Conservation (phyloP, 2,329 filamentous ascomycete genomes). For the Ascochyta rabiei region DNA sequence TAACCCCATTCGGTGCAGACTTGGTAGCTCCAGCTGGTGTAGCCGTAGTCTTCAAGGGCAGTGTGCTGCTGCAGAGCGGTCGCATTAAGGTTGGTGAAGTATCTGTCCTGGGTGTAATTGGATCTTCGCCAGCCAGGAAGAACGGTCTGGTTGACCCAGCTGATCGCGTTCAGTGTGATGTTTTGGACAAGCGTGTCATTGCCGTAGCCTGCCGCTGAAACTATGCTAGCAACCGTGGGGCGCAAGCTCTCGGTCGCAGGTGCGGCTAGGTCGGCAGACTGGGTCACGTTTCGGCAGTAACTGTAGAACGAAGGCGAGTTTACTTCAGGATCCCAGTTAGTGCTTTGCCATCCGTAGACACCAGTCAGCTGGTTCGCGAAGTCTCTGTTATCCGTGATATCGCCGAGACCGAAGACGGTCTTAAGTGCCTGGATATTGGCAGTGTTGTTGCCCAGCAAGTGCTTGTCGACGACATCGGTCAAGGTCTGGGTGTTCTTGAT, state of each 20-base stretch:
- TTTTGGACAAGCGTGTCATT: slow-evolving; percentile 53
- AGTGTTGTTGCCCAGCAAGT: slow-evolving; percentile 58
- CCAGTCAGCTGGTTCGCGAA: slow-evolving; percentile 58
- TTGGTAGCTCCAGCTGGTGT: slow-evolving; percentile 62
- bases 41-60: slow-evolving; percentile 23
- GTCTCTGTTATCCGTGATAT: slow-evolving; percentile 58
- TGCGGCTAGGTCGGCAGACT: slow-evolving; percentile 52
- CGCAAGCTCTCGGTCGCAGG: slow-evolving; percentile 45
- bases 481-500: slow-evolving; percentile 68
- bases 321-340: slow-evolving; percentile 63
- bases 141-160: slow-evolving; percentile 57
- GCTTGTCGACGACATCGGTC: slow-evolving; percentile 64
- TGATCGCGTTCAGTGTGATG: slow-evolving; percentile 63
- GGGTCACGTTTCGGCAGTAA: slow-evolving; percentile 63
- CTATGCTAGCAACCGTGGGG: slow-evolving; percentile 52
- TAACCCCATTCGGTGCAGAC: slow-evolving; percentile 70
- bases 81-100: slow-evolving; percentile 58
- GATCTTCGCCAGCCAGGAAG: slow-evolving; percentile 48
- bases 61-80: slow-evolving; percentile 35
- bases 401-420: slow-evolving; percentile 57
- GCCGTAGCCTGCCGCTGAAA: slow-evolving; percentile 57
- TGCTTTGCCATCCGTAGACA: slow-evolving; percentile 60
- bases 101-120: slow-evolving; percentile 54
- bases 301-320: slow-evolving; percentile 55
- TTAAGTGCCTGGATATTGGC: slow-evolving; percentile 57